Percentiles rank a stretch among this genome's conserved stretches.
Conservation (phyloP, 1,139 yeast genomes). For the Sugiyamaella grinbergsii region DNA sequence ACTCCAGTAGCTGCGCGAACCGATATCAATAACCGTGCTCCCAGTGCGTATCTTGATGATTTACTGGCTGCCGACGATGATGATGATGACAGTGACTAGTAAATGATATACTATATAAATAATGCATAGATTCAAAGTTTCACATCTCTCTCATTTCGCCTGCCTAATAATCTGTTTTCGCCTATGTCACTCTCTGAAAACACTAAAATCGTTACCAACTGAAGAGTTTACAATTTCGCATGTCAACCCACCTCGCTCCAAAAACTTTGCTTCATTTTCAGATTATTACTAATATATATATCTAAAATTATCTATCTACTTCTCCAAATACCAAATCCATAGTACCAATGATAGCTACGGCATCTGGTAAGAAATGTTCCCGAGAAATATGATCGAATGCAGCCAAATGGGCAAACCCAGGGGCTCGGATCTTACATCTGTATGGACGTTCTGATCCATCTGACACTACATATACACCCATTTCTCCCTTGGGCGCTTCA, state of each 20-base stretch:
- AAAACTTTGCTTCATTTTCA: too few relatives aligned
- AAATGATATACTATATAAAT: not conserved
- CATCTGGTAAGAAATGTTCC: slow-evolving; percentile 88
- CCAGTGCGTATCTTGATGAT: slow-evolving; percentile 46
- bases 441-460: slow-evolving; percentile 92
- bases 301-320: slow-evolving; percentile 67
- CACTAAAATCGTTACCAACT: too few relatives aligned
- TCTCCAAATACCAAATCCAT: slow-evolving; percentile 96
- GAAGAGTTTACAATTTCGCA: too few relatives aligned
- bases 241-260: too few relatives aligned
- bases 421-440: slow-evolving; percentile 91
- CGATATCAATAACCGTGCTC: slow-evolving; percentile 37
- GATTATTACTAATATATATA: slow-evolving; percentile 5
- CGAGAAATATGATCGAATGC: slow-evolving; percentile 85
- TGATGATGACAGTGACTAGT: slow-evolving; percentile 13
- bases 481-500: slow-evolving; percentile 95
- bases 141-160: not conserved
- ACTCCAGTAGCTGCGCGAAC: slow-evolving; percentile 13
- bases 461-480: slow-evolving; percentile 87
- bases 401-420: slow-evolving; percentile 88
- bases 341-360: slow-evolving; percentile 92
- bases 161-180: too few relatives aligned
- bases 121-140: slow-evolving; percentile 11
- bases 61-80: slow-evolving; percentile 36
- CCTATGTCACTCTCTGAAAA: not conserved